A percentile compares a stretch with the other conserved stretches of the same genome.
These are phyloP conservation scores for Sanguinoderma infundibulare DNA, from an alignment of 1,284 basidiomycete species.

Conservation along the genomic window DNA sequence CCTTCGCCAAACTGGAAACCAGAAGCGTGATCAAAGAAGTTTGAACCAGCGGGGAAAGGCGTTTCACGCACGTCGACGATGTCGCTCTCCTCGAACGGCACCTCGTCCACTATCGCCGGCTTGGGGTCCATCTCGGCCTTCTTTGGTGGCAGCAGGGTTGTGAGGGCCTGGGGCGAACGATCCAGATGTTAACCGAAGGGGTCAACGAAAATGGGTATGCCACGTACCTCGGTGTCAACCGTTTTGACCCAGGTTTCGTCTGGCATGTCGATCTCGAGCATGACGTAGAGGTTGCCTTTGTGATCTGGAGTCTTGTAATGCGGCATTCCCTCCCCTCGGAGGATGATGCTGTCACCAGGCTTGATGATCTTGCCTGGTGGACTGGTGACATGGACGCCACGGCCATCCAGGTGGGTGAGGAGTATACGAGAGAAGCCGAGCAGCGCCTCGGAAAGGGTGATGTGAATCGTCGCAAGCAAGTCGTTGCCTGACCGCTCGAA, in stretches of 20 bases:
- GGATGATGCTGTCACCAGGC: slow-evolving; percentile 71
- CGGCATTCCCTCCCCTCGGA: slow-evolving; percentile 90
- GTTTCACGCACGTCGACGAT: slow-evolving; percentile 80
- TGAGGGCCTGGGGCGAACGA: slow-evolving; percentile 54
- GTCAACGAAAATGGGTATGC: neutral
- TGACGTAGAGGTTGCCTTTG: slow-evolving; percentile 83
- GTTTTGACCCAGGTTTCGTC: slow-evolving; percentile 67
- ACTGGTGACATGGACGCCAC: slow-evolving; percentile 78
- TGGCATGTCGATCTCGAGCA: slow-evolving; percentile 88
- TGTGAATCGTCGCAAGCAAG: slow-evolving; percentile 74
- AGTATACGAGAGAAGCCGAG: slow-evolving; percentile 89
- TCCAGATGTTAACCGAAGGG: neutral
- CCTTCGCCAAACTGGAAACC: slow-evolving; percentile 73
- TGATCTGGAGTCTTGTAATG: slow-evolving; percentile 65
- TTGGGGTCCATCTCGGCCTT: slow-evolving; percentile 71
- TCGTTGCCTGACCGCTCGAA: slow-evolving; percentile 85
- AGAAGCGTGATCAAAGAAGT: slow-evolving; percentile 76
- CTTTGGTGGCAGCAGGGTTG: slow-evolving; percentile 73
- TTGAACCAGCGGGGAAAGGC: slow-evolving; percentile 66
- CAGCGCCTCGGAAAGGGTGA: slow-evolving; percentile 92
- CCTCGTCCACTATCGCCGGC: slow-evolving; percentile 74
- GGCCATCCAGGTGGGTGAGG: slow-evolving; percentile 88
- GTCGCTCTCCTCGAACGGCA: slow-evolving; percentile 73
- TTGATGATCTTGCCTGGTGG: slow-evolving; percentile 79
- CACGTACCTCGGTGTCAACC: slow-evolving; percentile 58